Conservation (phyloP, 2,329 filamentous ascomycete genomes). For the Cadophora sp. region DNA sequence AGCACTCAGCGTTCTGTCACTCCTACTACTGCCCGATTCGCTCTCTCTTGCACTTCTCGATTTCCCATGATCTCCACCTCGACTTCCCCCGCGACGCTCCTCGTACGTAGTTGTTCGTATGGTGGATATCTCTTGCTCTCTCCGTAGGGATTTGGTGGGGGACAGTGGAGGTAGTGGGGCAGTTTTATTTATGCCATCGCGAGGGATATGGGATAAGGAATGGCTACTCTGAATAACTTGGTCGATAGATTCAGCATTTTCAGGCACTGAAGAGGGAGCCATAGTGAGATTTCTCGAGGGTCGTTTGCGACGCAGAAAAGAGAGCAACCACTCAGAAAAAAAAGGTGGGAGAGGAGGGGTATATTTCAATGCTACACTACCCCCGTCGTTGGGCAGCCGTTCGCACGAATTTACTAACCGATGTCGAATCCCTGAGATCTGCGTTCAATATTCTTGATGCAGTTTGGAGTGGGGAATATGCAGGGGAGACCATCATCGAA, state of each 20-base stretch:
- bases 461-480: conserved; percentile 12
- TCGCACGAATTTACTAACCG: neutral
- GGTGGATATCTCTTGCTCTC: neutral
- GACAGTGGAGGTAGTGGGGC: conserved; percentile 11
- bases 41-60: conserved; percentile 8
- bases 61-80: conserved; percentile 1
- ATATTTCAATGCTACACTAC: neutral
- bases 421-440: neutral
- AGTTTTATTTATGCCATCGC: conserved; percentile 21
- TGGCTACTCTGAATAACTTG: conserved; percentile 29
- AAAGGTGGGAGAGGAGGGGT: neutral
- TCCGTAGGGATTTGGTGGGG: neutral
- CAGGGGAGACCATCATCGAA: neutral
- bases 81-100: conserved; percentile 6
- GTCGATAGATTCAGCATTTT: conserved; percentile 26
- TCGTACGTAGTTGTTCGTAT: neutral
- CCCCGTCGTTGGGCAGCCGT: neutral
- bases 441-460: conserved; percentile 11
- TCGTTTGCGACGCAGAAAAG: neutral
- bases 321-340: neutral
- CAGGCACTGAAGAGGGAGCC: neutral
- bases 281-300: neutral
- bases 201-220: conserved; percentile 6
- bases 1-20: conserved; percentile 9
- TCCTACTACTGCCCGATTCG: conserved; percentile 19